Conservation (phyloP, 1,139 yeast species). For the Hemisphaericaspora subhashii region DNA sequence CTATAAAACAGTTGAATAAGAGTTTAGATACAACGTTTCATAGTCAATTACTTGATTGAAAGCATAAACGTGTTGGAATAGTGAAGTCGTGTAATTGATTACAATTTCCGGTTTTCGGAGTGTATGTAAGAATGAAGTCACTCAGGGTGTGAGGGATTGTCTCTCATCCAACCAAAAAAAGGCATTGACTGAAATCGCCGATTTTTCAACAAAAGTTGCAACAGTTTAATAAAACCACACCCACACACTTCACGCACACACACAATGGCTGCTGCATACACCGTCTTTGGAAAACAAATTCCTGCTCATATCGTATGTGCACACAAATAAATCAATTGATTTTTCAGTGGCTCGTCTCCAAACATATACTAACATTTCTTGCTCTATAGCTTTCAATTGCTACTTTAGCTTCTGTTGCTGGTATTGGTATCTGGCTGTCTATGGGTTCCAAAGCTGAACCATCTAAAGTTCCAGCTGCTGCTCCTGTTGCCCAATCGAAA, state of each 20-base stretch:
- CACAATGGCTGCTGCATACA: constrained; percentile 61
- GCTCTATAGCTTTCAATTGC: constrained; percentile 41
- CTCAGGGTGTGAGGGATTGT: no score
- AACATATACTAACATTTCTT: constrained; percentile 4
- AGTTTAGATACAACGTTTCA: no score
- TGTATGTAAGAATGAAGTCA: neutral
- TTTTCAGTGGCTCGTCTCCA: neutral
- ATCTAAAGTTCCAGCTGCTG: constrained; percentile 27
- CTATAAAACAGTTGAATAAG: no score
- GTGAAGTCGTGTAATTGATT: neutral
- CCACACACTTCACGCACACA: neutral
- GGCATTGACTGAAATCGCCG: neutral
- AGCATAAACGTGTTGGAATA: no score
- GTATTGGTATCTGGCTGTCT: constrained; percentile 28
- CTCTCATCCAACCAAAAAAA: neutral
- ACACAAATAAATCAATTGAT: neutral
- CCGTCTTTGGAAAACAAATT: constrained; percentile 62
- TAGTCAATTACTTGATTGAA: no score
- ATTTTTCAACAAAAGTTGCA: neutral
- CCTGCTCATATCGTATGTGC: constrained; percentile 62
- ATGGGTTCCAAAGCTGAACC: constrained; percentile 25
- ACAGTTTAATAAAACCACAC: neutral
- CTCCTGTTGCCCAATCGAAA: constrained; percentile 30
- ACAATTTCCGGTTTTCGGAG: neutral
- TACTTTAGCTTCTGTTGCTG: constrained; percentile 48